These are phyloP conservation scores for Astrothelium macrocarpum DNA, from an alignment of 495 filamentous ascomycete species.

Conservation along the genomic window DNA sequence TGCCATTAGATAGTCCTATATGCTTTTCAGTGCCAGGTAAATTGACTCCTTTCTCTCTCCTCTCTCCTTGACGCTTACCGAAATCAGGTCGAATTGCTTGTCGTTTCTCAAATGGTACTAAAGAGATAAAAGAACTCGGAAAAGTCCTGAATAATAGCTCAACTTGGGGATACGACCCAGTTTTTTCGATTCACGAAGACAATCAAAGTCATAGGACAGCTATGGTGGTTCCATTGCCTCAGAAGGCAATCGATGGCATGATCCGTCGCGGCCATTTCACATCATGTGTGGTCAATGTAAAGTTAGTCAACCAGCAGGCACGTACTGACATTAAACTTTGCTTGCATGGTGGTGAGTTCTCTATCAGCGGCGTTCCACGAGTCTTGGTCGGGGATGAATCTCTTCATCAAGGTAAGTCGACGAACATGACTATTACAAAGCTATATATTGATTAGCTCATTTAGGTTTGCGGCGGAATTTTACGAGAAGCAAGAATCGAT, in stretches of 20 bases:
- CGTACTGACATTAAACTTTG: background rate
- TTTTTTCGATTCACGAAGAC: background rate
- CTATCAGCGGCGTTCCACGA: background rate
- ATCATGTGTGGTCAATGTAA: background rate
- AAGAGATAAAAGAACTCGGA: background rate
- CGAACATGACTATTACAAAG: background rate
- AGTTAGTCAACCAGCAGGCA: background rate
- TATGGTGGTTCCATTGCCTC: background rate
- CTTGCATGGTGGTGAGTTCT: background rate
- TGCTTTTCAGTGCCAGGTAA: background rate
- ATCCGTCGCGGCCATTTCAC: background rate
- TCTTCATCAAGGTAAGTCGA: background rate
- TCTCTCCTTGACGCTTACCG: background rate
- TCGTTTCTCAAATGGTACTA: background rate
- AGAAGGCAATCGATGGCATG: background rate
- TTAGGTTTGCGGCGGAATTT: background rate
- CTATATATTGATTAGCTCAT: background rate
- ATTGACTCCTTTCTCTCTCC: background rate
- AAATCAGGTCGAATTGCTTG: constrained; percentile 1
- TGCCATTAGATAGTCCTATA: background rate
- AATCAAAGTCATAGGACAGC: background rate
- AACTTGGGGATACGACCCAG: background rate
- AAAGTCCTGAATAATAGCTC: background rate
- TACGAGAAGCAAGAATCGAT: background rate
- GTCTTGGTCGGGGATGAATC: background rate